Evolutionary conservation across 805 yeast genomes (phyloP).

Genomic region (Metschnikowia hibisci): DNA sequence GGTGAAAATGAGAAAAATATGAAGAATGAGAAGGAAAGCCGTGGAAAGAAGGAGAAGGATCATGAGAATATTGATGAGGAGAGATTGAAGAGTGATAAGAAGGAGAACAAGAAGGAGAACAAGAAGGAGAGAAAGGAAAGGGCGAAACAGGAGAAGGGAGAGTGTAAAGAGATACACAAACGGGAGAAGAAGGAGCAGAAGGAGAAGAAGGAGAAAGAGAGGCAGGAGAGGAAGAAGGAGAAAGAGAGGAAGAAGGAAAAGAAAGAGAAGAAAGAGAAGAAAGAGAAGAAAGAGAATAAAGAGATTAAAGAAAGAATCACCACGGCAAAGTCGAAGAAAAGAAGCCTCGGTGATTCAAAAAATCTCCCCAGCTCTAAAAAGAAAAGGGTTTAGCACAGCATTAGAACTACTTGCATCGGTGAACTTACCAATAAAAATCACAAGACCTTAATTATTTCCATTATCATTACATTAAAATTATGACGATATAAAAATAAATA

Average conservation of each 20-base stretch:
- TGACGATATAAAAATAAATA: too few relatives aligned
- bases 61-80: slow-evolving; percentile 23
- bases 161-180: slow-evolving; percentile 3
- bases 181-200: slow-evolving; percentile 6
- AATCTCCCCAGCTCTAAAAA: too few relatives aligned
- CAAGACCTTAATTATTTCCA: too few relatives aligned
- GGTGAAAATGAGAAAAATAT: slow-evolving; percentile 30
- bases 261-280: neutral
- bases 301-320: neutral
- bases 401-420: too few relatives aligned
- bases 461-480: too few relatives aligned
- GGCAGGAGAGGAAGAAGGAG: slow-evolving; percentile 5
- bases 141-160: neutral
- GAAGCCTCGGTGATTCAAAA: too few relatives aligned
- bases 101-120: slow-evolving; percentile 17
- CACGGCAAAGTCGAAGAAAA: too few relatives aligned
- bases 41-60: slow-evolving; percentile 20
- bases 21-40: slow-evolving; percentile 21
- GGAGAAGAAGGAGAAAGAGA: slow-evolving; percentile 17
- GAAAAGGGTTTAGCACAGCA: too few relatives aligned
- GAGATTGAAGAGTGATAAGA: slow-evolving; percentile 21
- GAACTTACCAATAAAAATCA: too few relatives aligned
- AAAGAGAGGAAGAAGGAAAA: slow-evolving; percentile 1
- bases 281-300: neutral
- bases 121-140: neutral